Percentiles rank a stretch among this genome's conserved stretches.
phyloP scores from a whole-genome alignment of 1,284 basidiomycete genomes.

The Kwoniella shivajii region DNA sequence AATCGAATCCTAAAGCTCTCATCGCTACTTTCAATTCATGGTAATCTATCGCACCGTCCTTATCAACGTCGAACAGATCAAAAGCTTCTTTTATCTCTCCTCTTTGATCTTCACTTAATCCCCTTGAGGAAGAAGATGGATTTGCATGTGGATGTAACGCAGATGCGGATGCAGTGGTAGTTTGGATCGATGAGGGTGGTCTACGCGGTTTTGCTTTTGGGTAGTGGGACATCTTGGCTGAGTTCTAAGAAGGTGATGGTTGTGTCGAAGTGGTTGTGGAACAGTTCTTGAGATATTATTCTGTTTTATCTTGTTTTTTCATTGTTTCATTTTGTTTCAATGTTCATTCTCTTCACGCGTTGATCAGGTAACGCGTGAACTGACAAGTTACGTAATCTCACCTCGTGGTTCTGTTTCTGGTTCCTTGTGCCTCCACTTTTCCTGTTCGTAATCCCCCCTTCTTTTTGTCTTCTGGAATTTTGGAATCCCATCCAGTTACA shows the following conservation, averaged over 20 bases:
- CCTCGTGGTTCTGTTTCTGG: too few species aligned
- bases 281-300: too few species aligned
- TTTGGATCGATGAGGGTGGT: not conserved
- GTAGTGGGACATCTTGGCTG: conserved; percentile 18
- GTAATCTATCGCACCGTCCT: conserved; percentile 95
- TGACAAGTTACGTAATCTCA: too few species aligned
- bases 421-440: too few species aligned
- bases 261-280: too few species aligned
- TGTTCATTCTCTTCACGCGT: not conserved
- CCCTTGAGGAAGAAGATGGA: not conserved
- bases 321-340: too few species aligned
- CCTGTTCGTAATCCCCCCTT: too few species aligned
- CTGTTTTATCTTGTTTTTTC: too few species aligned
- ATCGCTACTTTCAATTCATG: conserved; percentile 99
- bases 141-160: not conserved
- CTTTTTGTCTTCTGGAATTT: too few species aligned
- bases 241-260: not conserved
- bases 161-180: not conserved
- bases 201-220: conserved; percentile 18
- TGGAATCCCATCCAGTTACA: too few species aligned
- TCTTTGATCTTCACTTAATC: conserved; percentile 90
- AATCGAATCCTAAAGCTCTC: conserved; percentile 94
- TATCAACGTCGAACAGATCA: conserved; percentile 98
- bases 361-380: too few species aligned
- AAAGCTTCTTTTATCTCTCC: conserved; percentile 99